Conservation (phyloP, 495 filamentous ascomycete genomes). For the Venustampulla echinocandica region DNA sequence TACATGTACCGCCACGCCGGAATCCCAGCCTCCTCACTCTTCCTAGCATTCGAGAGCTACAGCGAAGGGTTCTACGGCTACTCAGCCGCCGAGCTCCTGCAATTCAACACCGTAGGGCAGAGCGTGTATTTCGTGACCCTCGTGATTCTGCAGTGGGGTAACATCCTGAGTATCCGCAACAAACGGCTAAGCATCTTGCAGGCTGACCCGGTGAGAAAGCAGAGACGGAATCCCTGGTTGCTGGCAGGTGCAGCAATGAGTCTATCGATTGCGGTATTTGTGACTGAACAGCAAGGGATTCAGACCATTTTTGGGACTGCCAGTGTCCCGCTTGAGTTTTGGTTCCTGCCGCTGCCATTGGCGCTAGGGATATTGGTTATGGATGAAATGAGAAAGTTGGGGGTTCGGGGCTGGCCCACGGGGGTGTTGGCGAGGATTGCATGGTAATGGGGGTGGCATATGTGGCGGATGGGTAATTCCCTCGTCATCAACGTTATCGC, state of each 20-base stretch:
- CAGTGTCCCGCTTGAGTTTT: constrained; percentile 40
- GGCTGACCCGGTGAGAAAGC: constrained; percentile 40
- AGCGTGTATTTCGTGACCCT: constrained; percentile 61
- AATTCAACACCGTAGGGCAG: constrained; percentile 37
- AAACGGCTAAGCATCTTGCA: constrained; percentile 42
- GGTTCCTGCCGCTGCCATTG: constrained; percentile 41
- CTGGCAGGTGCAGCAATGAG: constrained; percentile 34
- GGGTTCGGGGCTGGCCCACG: constrained; percentile 37
- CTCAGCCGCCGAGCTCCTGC: background rate
- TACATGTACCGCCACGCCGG: constrained; percentile 45
- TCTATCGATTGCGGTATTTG: constrained; percentile 42
- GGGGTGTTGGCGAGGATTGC: constrained; percentile 34
- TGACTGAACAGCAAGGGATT: constrained; percentile 41
- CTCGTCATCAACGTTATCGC: too few species aligned
- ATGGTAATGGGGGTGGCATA: constrained; percentile 33
- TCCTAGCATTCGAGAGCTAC: constrained; percentile 47
- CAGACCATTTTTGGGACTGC: constrained; percentile 40
- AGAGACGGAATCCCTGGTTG: constrained; percentile 43
- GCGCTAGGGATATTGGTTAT: constrained; percentile 39
- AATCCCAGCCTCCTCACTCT: constrained; percentile 45
- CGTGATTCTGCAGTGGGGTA: constrained; percentile 67
- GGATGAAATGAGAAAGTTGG: constrained; percentile 41
- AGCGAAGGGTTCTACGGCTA: constrained; percentile 17
- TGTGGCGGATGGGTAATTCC: too few species aligned
- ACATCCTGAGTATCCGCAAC: constrained; percentile 42